A percentile compares a stretch with the other conserved stretches of the same genome.
Conservation (phyloP, 2,329 filamentous ascomycete genomes). For the Trichoderma afroharzianum region DNA sequence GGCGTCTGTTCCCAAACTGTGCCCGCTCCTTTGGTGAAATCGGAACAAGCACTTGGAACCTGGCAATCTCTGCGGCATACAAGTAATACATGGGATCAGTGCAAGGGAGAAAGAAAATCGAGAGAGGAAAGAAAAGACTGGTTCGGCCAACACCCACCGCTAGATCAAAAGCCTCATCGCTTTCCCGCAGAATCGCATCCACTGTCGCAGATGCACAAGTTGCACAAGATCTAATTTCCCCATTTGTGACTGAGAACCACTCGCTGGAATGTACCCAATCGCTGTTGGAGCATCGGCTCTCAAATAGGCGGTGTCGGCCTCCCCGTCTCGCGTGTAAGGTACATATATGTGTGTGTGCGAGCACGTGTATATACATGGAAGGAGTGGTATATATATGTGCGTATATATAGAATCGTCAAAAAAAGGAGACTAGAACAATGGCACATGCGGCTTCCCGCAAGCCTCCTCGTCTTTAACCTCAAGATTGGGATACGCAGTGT, state of each 20-base stretch:
- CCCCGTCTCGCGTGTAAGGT: constrained; percentile 15
- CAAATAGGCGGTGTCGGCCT: constrained; percentile 13
- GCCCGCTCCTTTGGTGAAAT: background rate
- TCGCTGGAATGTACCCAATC: constrained; percentile 17
- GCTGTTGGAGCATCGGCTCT: constrained; percentile 1
- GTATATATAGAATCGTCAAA: background rate
- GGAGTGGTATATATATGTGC: background rate
- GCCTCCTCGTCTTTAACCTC: constrained; percentile 17
- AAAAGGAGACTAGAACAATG: background rate
- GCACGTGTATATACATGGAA: background rate
- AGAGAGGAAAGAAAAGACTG: background rate
- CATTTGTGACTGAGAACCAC: background rate
- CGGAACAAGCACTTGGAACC: background rate
- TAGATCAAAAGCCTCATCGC: background rate
- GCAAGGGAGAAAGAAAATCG: background rate
- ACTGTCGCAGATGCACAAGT: constrained; percentile 9
- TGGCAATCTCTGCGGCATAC: background rate
- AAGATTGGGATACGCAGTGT: constrained; percentile 18
- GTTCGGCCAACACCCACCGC: background rate
- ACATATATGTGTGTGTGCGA: background rate
- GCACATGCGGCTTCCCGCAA: constrained; percentile 15
- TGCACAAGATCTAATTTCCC: constrained; percentile 17
- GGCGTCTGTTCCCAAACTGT: background rate
- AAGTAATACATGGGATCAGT: background rate
- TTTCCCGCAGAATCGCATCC: constrained; percentile 15